Base-by-base conservation (phyloP, 116 monocot species). In the Cymodocea nodosa region DNA sequence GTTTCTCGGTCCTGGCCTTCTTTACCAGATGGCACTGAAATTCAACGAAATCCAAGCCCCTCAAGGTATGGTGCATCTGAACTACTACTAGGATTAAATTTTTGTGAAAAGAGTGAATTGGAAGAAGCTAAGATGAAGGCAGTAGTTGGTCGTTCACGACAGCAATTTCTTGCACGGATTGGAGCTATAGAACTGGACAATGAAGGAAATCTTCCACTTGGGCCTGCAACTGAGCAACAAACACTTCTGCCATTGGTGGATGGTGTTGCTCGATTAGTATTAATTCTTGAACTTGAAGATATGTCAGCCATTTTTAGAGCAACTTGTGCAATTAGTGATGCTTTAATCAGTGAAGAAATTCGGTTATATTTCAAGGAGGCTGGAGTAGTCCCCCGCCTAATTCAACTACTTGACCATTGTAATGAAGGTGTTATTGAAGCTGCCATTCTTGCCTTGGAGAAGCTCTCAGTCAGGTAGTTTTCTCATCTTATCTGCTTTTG, bases 41-140 rank as follows among this genome's bases (percentile, higher is more conserved):
- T 92, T 52, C 61, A 83, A 58, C 67, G 65, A 14, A 81, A 14
- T 72, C 70, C 79, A 55, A 67, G 64, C 5, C 82, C 83, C 44
- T 87, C 92, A 76, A 85, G 77, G 75, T 92, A 79, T 62, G 92
- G 92, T 77, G 92, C 92, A 59, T 73, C 87, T 52, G 92, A 92
- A 63, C 69, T 92, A 30, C 83, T 92, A 59, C 67, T 92, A 63
- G 92, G 92, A 56, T 63, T 92, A 52, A 87, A 75, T 74, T 16
- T 77, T 30, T 55, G 10, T 34, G 83, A 85, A 34, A 80, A 83
- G 60, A 75, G 70, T 23, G 68, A 58, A 35, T 71, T 87, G 25
- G 85, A 81, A 30, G 85, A 87, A 67, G 40, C 73, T 23, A 92
- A 87, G 68, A 81, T 75, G 65, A 80, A 87, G 75, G 92, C 92